phyloP scores from a whole-genome alignment of 2,329 filamentous ascomycete species.

The Huntiella moniliformis region DNA sequence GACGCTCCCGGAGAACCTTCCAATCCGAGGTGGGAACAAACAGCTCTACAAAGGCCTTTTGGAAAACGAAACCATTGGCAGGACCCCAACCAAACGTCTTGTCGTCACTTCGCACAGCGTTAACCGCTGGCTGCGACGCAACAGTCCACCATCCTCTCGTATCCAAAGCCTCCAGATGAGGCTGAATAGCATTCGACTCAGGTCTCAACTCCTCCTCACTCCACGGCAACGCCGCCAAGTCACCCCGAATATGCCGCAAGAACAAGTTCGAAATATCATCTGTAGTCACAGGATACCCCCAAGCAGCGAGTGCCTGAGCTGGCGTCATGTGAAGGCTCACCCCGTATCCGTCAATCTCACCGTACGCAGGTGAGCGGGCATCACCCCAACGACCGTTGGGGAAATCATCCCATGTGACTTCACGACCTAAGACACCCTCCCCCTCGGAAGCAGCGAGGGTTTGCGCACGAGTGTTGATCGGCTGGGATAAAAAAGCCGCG shows the following conservation, averaged over 20 bases:
- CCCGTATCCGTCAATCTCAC: slow-evolving; percentile 95
- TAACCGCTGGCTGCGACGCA: slow-evolving; percentile 84
- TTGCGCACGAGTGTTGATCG: slow-evolving; percentile 60
- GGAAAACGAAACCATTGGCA: slow-evolving; percentile 81
- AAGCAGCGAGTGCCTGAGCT: slow-evolving; percentile 64
- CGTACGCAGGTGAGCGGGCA: slow-evolving; percentile 78
- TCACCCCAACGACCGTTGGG: slow-evolving; percentile 94
- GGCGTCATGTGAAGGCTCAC: slow-evolving; percentile 84
- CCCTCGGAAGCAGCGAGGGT: slow-evolving; percentile 89
- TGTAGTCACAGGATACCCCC: slow-evolving; percentile 55
- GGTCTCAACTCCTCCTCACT: slow-evolving; percentile 73
- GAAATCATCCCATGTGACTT: slow-evolving; percentile 98
- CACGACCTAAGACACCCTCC: slow-evolving; percentile 69
- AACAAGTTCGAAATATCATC: slow-evolving; percentile 68
- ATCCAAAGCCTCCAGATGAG: slow-evolving; percentile 59
- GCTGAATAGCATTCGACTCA: slow-evolving; percentile 66
- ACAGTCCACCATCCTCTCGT: slow-evolving; percentile 85
- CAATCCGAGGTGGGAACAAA: slow-evolving; percentile 67
- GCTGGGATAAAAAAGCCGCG: slow-evolving; percentile 55
- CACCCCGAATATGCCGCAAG: slow-evolving; percentile 59
- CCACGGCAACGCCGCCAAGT: slow-evolving; percentile 74
- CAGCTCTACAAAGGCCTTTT: slow-evolving; percentile 95
- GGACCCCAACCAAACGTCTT: slow-evolving; percentile 86
- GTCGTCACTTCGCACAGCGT: slow-evolving; percentile 61
- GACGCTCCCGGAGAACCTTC: slow-evolving; percentile 41